Conservation (phyloP, 495 filamentous ascomycete genomes). For the Cercophora scortea region DNA sequence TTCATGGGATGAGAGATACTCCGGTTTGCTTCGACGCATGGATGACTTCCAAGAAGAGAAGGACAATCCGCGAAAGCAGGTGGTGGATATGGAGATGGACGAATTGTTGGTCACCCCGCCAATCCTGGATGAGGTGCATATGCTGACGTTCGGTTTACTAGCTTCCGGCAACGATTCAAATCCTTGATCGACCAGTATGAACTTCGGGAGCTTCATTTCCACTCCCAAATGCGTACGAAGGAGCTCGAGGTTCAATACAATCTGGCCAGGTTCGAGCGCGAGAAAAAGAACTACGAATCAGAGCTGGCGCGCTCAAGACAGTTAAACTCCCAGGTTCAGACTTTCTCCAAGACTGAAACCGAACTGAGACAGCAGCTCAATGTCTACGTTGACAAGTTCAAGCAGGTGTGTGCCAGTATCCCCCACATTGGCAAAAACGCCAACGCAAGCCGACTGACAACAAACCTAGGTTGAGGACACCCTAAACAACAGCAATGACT, state of each 20-base stretch:
- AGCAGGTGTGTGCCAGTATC: constrained; percentile 66
- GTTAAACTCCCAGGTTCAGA: constrained; percentile 83
- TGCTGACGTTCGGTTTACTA: constrained; percentile 20
- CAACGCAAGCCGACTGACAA: background rate
- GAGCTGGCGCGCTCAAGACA: constrained; percentile 73
- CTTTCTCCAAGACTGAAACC: constrained; percentile 91
- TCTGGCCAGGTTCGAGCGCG: constrained; percentile 75
- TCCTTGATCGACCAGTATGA: constrained; percentile 94
- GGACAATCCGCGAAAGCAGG: constrained; percentile 65
- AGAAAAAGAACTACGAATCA: constrained; percentile 76
- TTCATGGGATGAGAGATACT: constrained; percentile 77
- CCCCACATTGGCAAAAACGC: background rate
- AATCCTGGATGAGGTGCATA: background rate
- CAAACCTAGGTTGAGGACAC: constrained; percentile 94
- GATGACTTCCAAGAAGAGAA: constrained; percentile 73
- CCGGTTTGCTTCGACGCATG: constrained; percentile 64
- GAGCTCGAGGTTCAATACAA: constrained; percentile 94
- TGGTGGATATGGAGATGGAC: constrained; percentile 72
- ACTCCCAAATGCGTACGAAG: constrained; percentile 81
- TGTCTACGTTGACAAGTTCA: constrained; percentile 99
- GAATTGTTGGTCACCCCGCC: constrained; percentile 58
- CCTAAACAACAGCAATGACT: constrained; percentile 95
- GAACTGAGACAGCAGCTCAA: constrained; percentile 93
- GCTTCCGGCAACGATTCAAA: constrained; percentile 85
- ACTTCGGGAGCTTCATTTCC: constrained; percentile 84